These are phyloP conservation scores for Acer yangbiense DNA, from an alignment of 345 rosid species.

Conservation along the genomic window DNA sequence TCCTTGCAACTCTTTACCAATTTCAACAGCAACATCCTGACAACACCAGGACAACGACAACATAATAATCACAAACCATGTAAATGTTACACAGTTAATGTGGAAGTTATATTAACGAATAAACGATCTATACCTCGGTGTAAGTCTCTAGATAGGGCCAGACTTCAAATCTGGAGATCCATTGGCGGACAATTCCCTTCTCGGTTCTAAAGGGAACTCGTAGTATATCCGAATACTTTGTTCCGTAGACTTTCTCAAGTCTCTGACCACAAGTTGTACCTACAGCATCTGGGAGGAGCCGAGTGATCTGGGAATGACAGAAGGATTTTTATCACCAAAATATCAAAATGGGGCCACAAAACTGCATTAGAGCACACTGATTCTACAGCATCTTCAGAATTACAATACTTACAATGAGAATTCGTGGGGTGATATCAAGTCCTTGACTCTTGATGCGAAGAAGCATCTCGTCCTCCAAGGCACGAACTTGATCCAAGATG, in stretches of 20 bases:
- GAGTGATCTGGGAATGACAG: constrained; percentile 54
- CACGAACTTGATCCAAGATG: constrained; percentile 98
- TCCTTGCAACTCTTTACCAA: constrained; percentile 79
- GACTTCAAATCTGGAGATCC: constrained; percentile 97
- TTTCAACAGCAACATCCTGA: constrained; percentile 83
- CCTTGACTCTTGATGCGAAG: constrained; percentile 89
- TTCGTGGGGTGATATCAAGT: constrained; percentile 79
- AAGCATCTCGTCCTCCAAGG: constrained; percentile 89
- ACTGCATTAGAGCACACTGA: background rate
- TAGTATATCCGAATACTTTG: constrained; percentile 78
- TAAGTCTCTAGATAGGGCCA: constrained; percentile 94
- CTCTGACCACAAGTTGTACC: constrained; percentile 97
- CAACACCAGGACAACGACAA: constrained; percentile 3
- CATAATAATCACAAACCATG: background rate
- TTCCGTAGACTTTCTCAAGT: constrained; percentile 78
- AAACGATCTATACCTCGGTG: constrained; percentile 60
- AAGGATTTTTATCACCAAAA: constrained; percentile 17
- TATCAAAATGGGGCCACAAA: background rate
- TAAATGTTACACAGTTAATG: background rate
- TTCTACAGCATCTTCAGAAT: background rate
- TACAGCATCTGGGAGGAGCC: constrained; percentile 88
- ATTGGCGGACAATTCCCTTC: constrained; percentile 74
- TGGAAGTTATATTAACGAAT: background rate
- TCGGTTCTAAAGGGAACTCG: constrained; percentile 85
- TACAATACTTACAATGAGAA: constrained; percentile 65